Evolutionary conservation across 2,329 filamentous ascomycete species (phyloP), one percentile per base, ranked within the genome.

Genomic region (Didymella keratinophila): DNA sequence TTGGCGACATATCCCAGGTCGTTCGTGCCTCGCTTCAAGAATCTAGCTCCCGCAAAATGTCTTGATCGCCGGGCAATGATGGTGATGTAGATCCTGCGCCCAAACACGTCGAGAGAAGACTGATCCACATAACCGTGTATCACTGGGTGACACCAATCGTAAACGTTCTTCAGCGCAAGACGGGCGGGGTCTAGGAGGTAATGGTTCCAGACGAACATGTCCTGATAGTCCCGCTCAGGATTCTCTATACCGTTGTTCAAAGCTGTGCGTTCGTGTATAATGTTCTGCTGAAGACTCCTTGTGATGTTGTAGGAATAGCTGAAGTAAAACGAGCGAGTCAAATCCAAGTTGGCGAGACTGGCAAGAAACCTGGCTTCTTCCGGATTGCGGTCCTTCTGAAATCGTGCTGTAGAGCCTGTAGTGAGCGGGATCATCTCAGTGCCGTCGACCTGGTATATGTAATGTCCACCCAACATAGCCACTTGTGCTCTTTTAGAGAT

Each of bases 161-260:
- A 97, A 0, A 92, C 88, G 68, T 93, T 90, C 62, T 89, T 89
- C 37, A 99, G 80, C 6, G 84, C 84, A 18, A 81, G 78, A 12
- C 85, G 81, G 0, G 90, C 92, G 0, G 95, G 93, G 59, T 89
- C 83, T 18, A 99, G 83, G 4, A 99, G 83, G 76, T 97, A 91
- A 66, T 91, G 87, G 69, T 99, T 99, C 95, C 95, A 99, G 2
- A 98, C 90, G 73, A 99, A 99, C 95, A 99, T 99, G 37, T 90
- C 87, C 70, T 97, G 96, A 73, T 90, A 90, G 66, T 93, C 87
- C 30, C 86, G 84, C 27, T 84, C 81, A 3, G 84, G 82, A 27
- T 86, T 84, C 2, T 85, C 80, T 12, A 83, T 78, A 1, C 90
- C 91, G 60, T 87, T 82, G 28, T 86, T 84, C 48, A 96, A 78